Evolutionary conservation across 1,284 basidiomycete species (phyloP).

Genomic region (Sanghuangporus baumii): DNA sequence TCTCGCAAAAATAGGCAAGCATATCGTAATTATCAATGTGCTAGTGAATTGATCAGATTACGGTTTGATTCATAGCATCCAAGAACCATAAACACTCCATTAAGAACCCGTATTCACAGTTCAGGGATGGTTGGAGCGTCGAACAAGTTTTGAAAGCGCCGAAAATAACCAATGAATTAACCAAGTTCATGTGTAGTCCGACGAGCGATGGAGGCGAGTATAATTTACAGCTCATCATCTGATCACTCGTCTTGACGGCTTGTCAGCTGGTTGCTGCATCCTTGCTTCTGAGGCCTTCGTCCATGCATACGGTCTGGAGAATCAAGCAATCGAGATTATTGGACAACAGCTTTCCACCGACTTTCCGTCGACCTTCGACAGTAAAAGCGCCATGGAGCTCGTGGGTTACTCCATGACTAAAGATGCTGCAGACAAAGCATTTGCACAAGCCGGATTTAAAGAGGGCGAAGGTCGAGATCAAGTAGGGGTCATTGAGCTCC

Average conservation of each 20-base stretch:
- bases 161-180: conserved; percentile 70
- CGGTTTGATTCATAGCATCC: conserved; percentile 41
- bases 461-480: conserved; percentile 62
- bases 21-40: neutral
- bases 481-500: conserved; percentile 81
- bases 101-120: conserved; percentile 85
- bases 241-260: conserved; percentile 36
- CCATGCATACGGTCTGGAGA: conserved; percentile 67
- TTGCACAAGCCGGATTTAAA: conserved; percentile 64
- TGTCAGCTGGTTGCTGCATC: conserved; percentile 65
- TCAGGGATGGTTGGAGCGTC: conserved; percentile 68
- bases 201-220: conserved; percentile 35
- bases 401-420: conserved; percentile 75
- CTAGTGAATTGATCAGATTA: neutral
- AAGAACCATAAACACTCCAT: conserved; percentile 83
- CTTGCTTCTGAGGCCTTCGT: conserved; percentile 82
- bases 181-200: conserved; percentile 85
- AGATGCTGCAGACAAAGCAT: conserved; percentile 64
- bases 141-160: conserved; percentile 63
- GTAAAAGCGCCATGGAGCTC: conserved; percentile 66
- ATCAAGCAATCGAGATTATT: conserved; percentile 82
- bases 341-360: conserved; percentile 64
- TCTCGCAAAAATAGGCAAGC: conserved; percentile 71
- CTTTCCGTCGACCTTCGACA: conserved; percentile 54
- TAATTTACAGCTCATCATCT: neutral